Evolutionary conservation across 768 basidiomycete genomes (phyloP).

Genomic region (Leucogyrophana mollusca): DNA sequence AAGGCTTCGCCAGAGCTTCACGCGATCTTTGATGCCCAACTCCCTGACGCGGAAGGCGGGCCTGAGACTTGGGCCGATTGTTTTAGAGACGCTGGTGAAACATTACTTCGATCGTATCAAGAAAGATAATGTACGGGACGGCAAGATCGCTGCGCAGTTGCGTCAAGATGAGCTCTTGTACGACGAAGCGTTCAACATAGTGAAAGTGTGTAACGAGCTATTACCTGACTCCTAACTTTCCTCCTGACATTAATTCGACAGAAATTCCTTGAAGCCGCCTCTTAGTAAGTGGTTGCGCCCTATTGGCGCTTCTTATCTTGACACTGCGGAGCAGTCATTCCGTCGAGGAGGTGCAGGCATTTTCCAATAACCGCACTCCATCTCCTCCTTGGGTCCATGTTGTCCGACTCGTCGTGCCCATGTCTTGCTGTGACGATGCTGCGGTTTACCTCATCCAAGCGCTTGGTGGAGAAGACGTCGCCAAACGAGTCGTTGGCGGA

Average conservation of each 20-base stretch:
- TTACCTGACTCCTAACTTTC: neutral
- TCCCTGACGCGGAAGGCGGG: conserved; percentile 62
- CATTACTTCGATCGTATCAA: conserved; percentile 76
- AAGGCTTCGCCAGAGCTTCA: neutral
- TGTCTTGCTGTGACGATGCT: conserved; percentile 73
- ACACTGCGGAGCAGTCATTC: conserved; percentile 55
- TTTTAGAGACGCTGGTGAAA: conserved; percentile 77
- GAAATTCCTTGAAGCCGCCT: conserved; percentile 76
- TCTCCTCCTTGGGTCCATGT: conserved; percentile 84
- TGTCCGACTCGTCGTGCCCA: conserved; percentile 68
- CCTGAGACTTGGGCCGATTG: conserved; percentile 65
- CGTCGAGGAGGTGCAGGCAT: conserved; percentile 78
- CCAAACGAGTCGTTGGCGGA: conserved; percentile 75
- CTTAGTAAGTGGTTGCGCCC: conserved; percentile 46
- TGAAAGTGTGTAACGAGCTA: conserved; percentile 50
- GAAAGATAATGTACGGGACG: conserved; percentile 36
- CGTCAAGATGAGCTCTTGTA: conserved; percentile 77
- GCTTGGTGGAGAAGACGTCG: conserved; percentile 80
- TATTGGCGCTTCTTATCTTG: neutral
- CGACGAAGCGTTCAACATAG: conserved; percentile 74
- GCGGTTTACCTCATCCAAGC: conserved; percentile 71
- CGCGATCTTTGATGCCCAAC: conserved; percentile 38
- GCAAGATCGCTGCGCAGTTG: conserved; percentile 45
- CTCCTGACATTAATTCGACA: conserved; percentile 20
- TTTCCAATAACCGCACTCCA: conserved; percentile 79